Evolutionary conservation across 2,329 filamentous ascomycete species (phyloP).

Genomic region (Arachnomyces sp.): DNA sequence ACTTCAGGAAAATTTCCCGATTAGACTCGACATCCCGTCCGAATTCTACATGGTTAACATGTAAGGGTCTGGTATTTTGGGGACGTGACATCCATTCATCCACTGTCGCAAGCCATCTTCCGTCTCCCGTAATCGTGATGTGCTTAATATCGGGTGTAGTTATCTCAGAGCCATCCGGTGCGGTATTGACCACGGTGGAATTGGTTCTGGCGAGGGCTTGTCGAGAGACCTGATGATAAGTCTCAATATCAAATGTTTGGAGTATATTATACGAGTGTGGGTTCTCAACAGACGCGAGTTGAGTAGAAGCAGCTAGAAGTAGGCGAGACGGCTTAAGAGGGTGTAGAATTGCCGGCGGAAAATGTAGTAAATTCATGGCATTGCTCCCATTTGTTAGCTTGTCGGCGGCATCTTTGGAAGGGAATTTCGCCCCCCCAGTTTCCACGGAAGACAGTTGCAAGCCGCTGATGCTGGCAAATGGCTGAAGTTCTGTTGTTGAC

Average conservation of each 20-base stretch:
- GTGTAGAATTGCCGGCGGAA: slow-evolving; percentile 55
- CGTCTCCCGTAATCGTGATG: slow-evolving; percentile 69
- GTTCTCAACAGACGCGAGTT: slow-evolving; percentile 35
- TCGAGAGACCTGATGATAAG: slow-evolving; percentile 68
- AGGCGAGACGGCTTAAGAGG: slow-evolving; percentile 57
- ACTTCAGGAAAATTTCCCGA: slow-evolving; percentile 75
- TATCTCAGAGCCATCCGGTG: slow-evolving; percentile 62
- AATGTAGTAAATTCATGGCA: slow-evolving; percentile 5
- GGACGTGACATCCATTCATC: slow-evolving; percentile 80
- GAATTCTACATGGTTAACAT: slow-evolving; percentile 30
- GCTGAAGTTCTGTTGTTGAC: slow-evolving; percentile 81
- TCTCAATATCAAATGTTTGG: slow-evolving; percentile 80
- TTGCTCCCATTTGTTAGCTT: too few species aligned
- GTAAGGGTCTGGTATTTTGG: slow-evolving; percentile 57
- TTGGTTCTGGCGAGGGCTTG: slow-evolving; percentile 87
- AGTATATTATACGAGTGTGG: slow-evolving; percentile 52
- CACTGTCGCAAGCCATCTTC: slow-evolving; percentile 81
- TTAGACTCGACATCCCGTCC: slow-evolving; percentile 42
- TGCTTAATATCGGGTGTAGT: slow-evolving; percentile 70
- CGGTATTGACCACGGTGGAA: slow-evolving; percentile 70
- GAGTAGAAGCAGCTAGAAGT: slow-evolving; percentile 58
- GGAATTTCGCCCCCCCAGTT: neutral
- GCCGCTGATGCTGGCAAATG: slow-evolving; percentile 75
- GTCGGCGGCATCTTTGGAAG: neutral
- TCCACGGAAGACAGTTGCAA: slow-evolving; percentile 52